phyloP scores from a whole-genome alignment of 2,329 filamentous ascomycete species.

The Metarhizium sp. region DNA sequence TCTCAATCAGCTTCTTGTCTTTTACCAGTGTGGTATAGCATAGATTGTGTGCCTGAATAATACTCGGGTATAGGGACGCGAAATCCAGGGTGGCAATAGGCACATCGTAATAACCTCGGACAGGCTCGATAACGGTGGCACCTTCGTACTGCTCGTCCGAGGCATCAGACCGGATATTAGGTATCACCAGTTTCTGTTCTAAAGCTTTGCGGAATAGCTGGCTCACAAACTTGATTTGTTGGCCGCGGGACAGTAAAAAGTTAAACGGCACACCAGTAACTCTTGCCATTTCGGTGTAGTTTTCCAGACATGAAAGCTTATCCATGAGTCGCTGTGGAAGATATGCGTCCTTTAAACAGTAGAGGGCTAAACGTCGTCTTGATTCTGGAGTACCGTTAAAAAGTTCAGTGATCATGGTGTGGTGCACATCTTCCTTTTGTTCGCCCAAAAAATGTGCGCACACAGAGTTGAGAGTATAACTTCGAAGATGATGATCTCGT shows the following conservation, averaged over 20 bases:
- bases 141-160: constrained; percentile 91
- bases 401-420: constrained; percentile 98
- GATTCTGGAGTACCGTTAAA: constrained; percentile 96
- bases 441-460: constrained; percentile 91
- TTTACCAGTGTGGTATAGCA: constrained; percentile 86
- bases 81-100: constrained; percentile 98
- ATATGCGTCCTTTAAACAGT: constrained; percentile 96
- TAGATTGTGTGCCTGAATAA: constrained; percentile 97
- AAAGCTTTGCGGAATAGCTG: constrained; percentile 92
- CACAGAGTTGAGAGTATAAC: constrained; percentile 95
- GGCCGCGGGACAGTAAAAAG: constrained; percentile 79
- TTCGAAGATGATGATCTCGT: constrained; percentile 87
- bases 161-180: constrained; percentile 64
- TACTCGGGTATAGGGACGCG: constrained; percentile 94
- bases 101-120: constrained; percentile 85
- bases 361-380: constrained; percentile 79
- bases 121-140: constrained; percentile 94
- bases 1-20: constrained; percentile 61
- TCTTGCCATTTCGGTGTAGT: constrained; percentile 99
- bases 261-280: constrained; percentile 98
- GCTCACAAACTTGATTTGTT: constrained; percentile 96
- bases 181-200: constrained; percentile 89
- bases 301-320: constrained; percentile 95
- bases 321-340: constrained; percentile 91
- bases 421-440: constrained; percentile 97